Percentiles rank a stretch among this genome's conserved stretches.
Conservation (phyloP, 768 basidiomycete species). For the Russula sp. region DNA sequence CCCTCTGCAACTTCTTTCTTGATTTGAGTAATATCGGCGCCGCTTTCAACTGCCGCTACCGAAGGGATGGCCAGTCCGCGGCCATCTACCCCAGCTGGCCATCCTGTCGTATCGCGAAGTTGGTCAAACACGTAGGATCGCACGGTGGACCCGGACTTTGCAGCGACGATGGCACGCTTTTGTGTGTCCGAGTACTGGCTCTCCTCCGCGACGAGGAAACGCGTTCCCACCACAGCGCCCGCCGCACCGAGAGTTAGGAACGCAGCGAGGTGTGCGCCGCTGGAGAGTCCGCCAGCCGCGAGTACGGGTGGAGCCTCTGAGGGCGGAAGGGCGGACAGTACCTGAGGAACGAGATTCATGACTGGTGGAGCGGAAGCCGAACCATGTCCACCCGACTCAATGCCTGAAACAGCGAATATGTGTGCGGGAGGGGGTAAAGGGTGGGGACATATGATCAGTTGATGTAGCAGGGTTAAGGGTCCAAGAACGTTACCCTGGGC, state of each 20-base stretch:
- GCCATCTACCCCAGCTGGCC: slow-evolving; percentile 34
- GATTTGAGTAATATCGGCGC: slow-evolving; percentile 3
- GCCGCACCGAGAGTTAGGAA: slow-evolving; percentile 59
- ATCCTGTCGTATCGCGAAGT: slow-evolving; percentile 27
- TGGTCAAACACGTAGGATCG: slow-evolving; percentile 32
- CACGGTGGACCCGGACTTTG: slow-evolving; percentile 24
- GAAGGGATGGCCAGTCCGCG: slow-evolving; percentile 37
- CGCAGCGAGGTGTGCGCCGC: slow-evolving; percentile 57
- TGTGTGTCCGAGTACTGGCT: slow-evolving; percentile 33
- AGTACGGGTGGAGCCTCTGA: slow-evolving; percentile 46
- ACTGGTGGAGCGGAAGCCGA: slow-evolving; percentile 48
- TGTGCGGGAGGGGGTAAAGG: no score
- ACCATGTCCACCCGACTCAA: slow-evolving; percentile 79
- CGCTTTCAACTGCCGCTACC: slow-evolving; percentile 11
- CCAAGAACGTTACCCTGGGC: slow-evolving; percentile 52
- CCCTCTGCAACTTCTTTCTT: slow-evolving; percentile 23
- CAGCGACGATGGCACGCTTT: slow-evolving; percentile 30
- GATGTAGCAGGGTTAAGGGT: not conserved
- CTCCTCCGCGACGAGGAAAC: slow-evolving; percentile 64
- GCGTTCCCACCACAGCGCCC: slow-evolving; percentile 67
- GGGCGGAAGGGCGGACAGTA: slow-evolving; percentile 38
- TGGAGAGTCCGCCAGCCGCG: slow-evolving; percentile 68
- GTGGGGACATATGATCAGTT: not conserved
- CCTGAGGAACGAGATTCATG: slow-evolving; percentile 48
- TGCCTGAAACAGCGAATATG: slow-evolving; percentile 39